phyloP scores from a whole-genome alignment of 805 yeast genomes.

The Jamesozyma lodderae region DNA sequence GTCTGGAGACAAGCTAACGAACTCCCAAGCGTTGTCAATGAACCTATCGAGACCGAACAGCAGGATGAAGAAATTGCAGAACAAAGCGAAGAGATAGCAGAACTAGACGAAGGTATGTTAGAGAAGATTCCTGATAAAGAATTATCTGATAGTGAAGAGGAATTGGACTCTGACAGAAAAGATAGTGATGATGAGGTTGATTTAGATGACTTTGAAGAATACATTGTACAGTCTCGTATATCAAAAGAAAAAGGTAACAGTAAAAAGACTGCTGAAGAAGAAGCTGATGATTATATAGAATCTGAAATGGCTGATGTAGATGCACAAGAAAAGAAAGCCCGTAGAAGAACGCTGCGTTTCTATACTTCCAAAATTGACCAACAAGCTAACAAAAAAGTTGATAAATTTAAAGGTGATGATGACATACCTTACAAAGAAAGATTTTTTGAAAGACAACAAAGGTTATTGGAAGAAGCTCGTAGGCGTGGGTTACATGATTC shows the following conservation, averaged over 20 bases:
- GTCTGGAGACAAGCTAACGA: conserved; percentile 78
- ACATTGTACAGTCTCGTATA: conserved; percentile 44
- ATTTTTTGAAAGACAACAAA: conserved; percentile 78
- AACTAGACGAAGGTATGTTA: conserved; percentile 14
- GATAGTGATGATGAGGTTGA: conserved; percentile 22
- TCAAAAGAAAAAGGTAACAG: conserved; percentile 33
- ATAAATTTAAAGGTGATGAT: conserved; percentile 66
- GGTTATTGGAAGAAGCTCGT: conserved; percentile 81
- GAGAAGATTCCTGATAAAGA: conserved; percentile 23
- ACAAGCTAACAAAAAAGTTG: conserved; percentile 52
- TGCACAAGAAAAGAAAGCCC: conserved; percentile 71
- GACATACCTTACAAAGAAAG: conserved; percentile 91
- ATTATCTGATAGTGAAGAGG: conserved; percentile 11
- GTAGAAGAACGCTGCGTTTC: conserved; percentile 79
- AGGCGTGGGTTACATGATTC: conserved; percentile 59
- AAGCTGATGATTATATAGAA: conserved; percentile 55
- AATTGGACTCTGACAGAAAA: conserved; percentile 14
- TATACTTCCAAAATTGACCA: conserved; percentile 96
- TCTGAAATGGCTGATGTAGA: conserved; percentile 72
- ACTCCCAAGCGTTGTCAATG: conserved; percentile 33
- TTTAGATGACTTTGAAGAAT: conserved; percentile 39
- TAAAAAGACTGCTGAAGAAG: conserved; percentile 13
- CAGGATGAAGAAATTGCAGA: conserved; percentile 12
- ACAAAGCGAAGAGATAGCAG: conserved; percentile 12
- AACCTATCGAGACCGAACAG: conserved; percentile 12